A percentile compares a stretch with the other conserved stretches of the same genome.
Conservation (phyloP, 208 protist species). For the Angomonas deanei region DNA sequence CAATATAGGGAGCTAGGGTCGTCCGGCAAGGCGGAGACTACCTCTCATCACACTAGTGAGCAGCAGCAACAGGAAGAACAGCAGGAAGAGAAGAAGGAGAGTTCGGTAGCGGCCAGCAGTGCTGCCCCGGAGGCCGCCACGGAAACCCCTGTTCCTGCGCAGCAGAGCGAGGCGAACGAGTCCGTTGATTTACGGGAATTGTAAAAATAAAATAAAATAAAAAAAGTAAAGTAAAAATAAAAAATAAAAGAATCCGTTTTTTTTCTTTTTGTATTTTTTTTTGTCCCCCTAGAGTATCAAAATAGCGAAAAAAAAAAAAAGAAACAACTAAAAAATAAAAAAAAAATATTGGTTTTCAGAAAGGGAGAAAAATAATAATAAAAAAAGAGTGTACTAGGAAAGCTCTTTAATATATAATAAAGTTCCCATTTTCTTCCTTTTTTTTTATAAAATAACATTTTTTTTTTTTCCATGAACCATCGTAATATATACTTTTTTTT, state of each 20-base stretch:
- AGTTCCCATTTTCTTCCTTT: constrained; percentile 11
- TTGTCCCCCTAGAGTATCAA: not conserved
- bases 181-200: not conserved
- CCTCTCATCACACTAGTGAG: not conserved
- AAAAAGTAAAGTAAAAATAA: not conserved
- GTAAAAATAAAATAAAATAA: constrained; percentile 1
- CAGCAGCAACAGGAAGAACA: not conserved
- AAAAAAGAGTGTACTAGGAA: not conserved
- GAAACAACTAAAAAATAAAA: not conserved
- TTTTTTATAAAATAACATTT: not conserved
- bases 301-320: not conserved
- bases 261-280: constrained; percentile 7
- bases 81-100: not conserved
- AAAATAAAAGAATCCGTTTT: not conserved
- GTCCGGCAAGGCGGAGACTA: not conserved
- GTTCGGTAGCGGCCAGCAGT: not conserved
- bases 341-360: not conserved
- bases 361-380: not conserved
- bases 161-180: not conserved
- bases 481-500: too few species aligned
- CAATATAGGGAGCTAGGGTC: not conserved
- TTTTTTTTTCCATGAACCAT: constrained; percentile 1
- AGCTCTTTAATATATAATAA: not conserved
- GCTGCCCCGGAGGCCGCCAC: not conserved
- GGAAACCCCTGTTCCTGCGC: not conserved